Percentiles rank a stretch among this genome's conserved stretches.
phyloP scores from a whole-genome alignment of 768 basidiomycete genomes.

The Candolleomyces aberdarensis region DNA sequence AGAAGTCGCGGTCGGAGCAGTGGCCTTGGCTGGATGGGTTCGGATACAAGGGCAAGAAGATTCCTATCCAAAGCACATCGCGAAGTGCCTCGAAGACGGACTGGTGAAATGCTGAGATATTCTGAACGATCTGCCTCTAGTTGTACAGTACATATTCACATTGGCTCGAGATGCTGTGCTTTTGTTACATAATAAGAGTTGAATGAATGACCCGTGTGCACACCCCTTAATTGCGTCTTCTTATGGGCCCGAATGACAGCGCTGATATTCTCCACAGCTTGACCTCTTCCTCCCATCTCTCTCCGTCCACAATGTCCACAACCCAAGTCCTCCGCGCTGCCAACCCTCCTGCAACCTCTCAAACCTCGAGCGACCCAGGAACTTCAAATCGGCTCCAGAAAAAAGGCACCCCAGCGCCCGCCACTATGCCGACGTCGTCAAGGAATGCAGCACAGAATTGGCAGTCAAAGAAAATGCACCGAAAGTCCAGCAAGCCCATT shows the following conservation, averaged over 20 bases:
- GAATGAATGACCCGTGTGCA: not conserved
- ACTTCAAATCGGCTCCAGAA: not conserved
- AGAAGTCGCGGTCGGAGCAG: conserved; percentile 64
- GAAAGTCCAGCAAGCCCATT: conserved; percentile 78
- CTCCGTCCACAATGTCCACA: conserved; percentile 4
- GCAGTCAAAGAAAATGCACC: conserved; percentile 60
- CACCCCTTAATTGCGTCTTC: conserved; percentile 6
- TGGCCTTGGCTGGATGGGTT: conserved; percentile 99
- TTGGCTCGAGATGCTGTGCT: too few species aligned
- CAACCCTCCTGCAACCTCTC: not conserved
- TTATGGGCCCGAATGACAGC: not conserved
- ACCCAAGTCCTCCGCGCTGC: not conserved
- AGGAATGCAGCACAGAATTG: conserved; percentile 27
- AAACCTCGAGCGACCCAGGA: not conserved
- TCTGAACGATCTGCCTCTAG: not conserved
- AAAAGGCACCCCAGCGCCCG: not conserved
- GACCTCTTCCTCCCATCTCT: not conserved
- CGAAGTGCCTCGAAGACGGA: conserved; percentile 54
- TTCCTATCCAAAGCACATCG: conserved; percentile 48
- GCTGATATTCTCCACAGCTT: not conserved
- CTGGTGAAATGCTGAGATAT: conserved; percentile 47
- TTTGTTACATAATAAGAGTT: not conserved
- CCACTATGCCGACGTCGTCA: conserved; percentile 9
- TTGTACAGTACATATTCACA: not conserved
- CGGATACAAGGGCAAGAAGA: conserved; percentile 78